Percentiles rank a stretch among this genome's conserved stretches.
Evolutionary conservation across 2,329 filamentous ascomycete species (phyloP).

Genomic region (Cladosporium sphaerospermum): DNA sequence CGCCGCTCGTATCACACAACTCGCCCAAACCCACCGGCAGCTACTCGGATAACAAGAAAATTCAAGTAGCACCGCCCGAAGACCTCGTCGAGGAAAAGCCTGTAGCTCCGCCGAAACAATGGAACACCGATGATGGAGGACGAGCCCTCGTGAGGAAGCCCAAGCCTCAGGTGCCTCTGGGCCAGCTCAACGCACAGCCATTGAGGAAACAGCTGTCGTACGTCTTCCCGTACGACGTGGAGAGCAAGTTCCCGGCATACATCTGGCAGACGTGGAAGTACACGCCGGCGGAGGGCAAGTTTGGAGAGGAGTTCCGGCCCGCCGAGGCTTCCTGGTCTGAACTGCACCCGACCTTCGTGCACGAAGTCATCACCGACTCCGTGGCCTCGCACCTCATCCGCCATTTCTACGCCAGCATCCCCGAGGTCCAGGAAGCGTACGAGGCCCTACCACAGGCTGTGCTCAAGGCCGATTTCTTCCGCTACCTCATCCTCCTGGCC

Average conservation of each 20-base stretch:
- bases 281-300: constrained; percentile 69
- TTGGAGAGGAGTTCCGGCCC: constrained; percentile 66
- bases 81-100: constrained; percentile 16
- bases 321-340: constrained; percentile 86
- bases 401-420: constrained; percentile 72
- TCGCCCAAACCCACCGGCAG: constrained; percentile 33
- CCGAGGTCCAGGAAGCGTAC: constrained; percentile 46
- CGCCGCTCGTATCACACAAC: constrained; percentile 22
- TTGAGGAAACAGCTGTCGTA: constrained; percentile 78
- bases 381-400: constrained; percentile 75
- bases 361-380: constrained; percentile 93
- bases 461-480: constrained; percentile 60
- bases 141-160: constrained; percentile 35
- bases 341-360: constrained; percentile 82
- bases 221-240: constrained; percentile 87
- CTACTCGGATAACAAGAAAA: constrained; percentile 31
- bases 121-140: constrained; percentile 22
- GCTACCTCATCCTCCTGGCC: constrained; percentile 66
- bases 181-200: constrained; percentile 65
- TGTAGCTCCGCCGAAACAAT: constrained; percentile 24
- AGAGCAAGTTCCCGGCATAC: constrained; percentile 87
- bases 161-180: constrained; percentile 55
- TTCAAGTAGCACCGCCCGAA: constrained; percentile 21
- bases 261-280: constrained; percentile 99
- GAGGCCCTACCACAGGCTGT: constrained; percentile 44